Percentiles rank a stretch among this genome's conserved stretches.
These are phyloP conservation scores for Fagopyrum tataricum DNA, from an alignment of 148 eudicot species.

Conservation along the genomic window DNA sequence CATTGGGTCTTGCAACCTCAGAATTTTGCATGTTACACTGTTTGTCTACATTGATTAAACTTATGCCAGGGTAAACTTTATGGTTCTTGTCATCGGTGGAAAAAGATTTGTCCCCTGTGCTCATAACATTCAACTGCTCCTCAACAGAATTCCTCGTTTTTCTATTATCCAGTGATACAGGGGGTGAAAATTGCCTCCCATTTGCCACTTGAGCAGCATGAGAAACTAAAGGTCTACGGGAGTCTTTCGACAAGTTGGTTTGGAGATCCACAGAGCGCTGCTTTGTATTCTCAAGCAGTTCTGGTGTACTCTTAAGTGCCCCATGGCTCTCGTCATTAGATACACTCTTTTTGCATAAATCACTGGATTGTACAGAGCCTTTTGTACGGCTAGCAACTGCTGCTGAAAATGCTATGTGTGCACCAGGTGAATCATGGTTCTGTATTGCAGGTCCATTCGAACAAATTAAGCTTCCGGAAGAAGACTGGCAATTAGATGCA, in stretches of 20 bases:
- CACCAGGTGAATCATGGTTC: slow-evolving; percentile 37
- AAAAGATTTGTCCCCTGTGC: slow-evolving; percentile 21
- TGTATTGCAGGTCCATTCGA: slow-evolving; percentile 49
- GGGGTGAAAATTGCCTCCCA: slow-evolving; percentile 21
- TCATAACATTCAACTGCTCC: slow-evolving; percentile 19
- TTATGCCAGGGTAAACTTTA: slow-evolving; percentile 29
- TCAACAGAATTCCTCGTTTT: slow-evolving; percentile 13
- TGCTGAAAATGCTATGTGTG: slow-evolving; percentile 30
- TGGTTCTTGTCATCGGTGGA: slow-evolving; percentile 27
- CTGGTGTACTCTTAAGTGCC: slow-evolving; percentile 31
- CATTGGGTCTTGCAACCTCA: slow-evolving; percentile 19
- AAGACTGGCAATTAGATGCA: slow-evolving; percentile 40
- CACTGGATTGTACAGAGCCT: slow-evolving; percentile 24
- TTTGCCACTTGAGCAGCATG: slow-evolving; percentile 21
- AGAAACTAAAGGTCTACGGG: slow-evolving; percentile 16
- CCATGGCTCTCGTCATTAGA: slow-evolving; percentile 31
- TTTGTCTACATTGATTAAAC: slow-evolving; percentile 22
- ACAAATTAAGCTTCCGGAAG: slow-evolving; percentile 29
- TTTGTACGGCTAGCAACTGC: slow-evolving; percentile 28
- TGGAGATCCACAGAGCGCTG: slow-evolving; percentile 26
- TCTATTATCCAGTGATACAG: slow-evolving; percentile 15
- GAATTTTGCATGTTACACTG: slow-evolving; percentile 24
- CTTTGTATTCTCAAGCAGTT: slow-evolving; percentile 25
- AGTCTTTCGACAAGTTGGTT: slow-evolving; percentile 1
- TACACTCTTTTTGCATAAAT: slow-evolving; percentile 29